These are phyloP conservation scores for Rosa hybrid DNA, from an alignment of 331 rosid species.

Conservation along the genomic window DNA sequence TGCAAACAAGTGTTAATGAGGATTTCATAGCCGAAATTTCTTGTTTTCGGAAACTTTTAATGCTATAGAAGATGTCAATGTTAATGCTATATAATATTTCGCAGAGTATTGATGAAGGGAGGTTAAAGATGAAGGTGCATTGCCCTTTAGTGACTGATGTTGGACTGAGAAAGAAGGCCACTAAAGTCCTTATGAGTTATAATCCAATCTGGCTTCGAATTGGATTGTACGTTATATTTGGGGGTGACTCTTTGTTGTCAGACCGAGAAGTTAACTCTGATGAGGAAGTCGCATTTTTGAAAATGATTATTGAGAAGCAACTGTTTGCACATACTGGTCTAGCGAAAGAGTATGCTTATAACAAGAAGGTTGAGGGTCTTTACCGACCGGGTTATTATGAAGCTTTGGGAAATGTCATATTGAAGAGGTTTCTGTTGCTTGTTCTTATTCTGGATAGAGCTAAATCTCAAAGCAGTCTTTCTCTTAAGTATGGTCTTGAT, in stretches of 20 bases:
- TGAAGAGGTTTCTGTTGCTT: slow-evolving; percentile 80
- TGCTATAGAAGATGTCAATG: background rate
- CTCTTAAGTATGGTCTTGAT: slow-evolving; percentile 84
- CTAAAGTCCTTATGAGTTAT: slow-evolving; percentile 62
- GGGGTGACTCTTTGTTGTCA: slow-evolving; percentile 78
- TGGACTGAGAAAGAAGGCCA: slow-evolving; percentile 72
- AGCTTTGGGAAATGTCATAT: slow-evolving; percentile 68
- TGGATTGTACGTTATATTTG: slow-evolving; percentile 71
- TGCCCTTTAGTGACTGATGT: slow-evolving; percentile 86
- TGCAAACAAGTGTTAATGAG: background rate
- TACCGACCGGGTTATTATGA: slow-evolving; percentile 94
- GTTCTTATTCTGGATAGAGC: slow-evolving; percentile 82
- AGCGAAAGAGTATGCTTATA: slow-evolving; percentile 74
- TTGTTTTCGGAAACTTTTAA: background rate
- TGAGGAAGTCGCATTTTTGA: slow-evolving; percentile 60
- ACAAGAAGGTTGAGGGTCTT: slow-evolving; percentile 90
- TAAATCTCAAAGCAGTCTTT: slow-evolving; percentile 77
- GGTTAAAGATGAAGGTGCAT: slow-evolving; percentile 85
- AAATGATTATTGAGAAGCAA: slow-evolving; percentile 73
- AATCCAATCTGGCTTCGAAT: slow-evolving; percentile 83
- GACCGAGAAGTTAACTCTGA: slow-evolving; percentile 49
- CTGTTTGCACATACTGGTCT: slow-evolving; percentile 66
- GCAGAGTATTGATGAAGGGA: slow-evolving; percentile 80
- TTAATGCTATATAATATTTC: background rate
- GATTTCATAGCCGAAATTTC: background rate